Evolutionary conservation across 2,329 filamentous ascomycete species (phyloP), one percentile per base, ranked within the genome.

Genomic region (Pseudogymnoascus sp.): DNA sequence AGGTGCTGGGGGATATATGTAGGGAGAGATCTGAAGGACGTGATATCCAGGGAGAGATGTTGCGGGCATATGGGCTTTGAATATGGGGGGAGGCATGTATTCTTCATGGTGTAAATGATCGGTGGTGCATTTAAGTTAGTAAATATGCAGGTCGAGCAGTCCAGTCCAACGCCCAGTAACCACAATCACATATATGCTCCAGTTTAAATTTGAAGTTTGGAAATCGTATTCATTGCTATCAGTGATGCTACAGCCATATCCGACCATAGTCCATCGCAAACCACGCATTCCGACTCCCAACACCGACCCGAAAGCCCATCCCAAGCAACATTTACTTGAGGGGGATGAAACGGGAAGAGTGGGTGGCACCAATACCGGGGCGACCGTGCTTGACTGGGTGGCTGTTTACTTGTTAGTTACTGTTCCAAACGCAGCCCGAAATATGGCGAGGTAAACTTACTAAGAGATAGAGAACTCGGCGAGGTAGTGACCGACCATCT

Each of bases 271-370:
- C 50, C 50, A 56, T 56, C 50, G 50, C 50, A 40, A 60, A 38
- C 31, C 37, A 23, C 37, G 59, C 23, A 60, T 60, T 60, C 59
- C 59, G 59, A 60, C 33, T 38, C 37, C 59, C n/a, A 42, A 60
- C 33, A 33, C 59, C 13, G 33, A 60, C 37, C 33, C 33, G 37
- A 42, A 31, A 38, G 31, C 33, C 59, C 33, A 60, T n/a, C 56
- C 59, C 59, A 40, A 42, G 21, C 13, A 60, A 66, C 60, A 69
- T 71, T 87, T 97, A 97, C 87, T 99, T 99, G 81, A 99, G 90
- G 81, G 95, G 95, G 86, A 99, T 99, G 90, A 99, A 99, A 88
- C 95, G 92, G 82, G 95, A 99, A 85, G 93, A 97, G 90, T 99
- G 93, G 75, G 95, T 99, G 77, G 95, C 95, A 96, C 95, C 95